These are phyloP conservation scores for Pichia terricola DNA, from an alignment of 1,139 yeast genomes.

Conservation along the genomic window DNA sequence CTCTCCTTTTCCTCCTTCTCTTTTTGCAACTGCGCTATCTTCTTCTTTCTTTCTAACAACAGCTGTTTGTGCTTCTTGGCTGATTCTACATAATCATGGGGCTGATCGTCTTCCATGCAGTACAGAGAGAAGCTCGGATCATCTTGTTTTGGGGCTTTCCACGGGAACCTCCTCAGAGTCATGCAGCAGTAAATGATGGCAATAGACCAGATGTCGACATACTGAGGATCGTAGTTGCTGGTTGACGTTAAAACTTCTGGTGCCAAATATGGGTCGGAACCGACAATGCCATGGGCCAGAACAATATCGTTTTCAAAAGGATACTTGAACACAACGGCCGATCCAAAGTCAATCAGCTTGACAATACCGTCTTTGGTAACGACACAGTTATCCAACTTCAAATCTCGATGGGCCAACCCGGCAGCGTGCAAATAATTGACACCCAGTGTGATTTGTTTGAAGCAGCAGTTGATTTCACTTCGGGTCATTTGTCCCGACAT, in stretches of 20 bases:
- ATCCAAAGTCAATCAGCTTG: slow-evolving; percentile 87
- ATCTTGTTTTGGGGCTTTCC: slow-evolving; percentile 88
- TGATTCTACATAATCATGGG: slow-evolving; percentile 33
- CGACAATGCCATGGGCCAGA: slow-evolving; percentile 84
- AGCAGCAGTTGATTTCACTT: slow-evolving; percentile 82
- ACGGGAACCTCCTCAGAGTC: slow-evolving; percentile 89
- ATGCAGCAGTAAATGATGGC: slow-evolving; percentile 92
- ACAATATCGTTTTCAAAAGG: slow-evolving; percentile 77
- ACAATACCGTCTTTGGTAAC: slow-evolving; percentile 78
- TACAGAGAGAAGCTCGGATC: slow-evolving; percentile 75
- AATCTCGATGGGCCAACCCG: slow-evolving; percentile 88
- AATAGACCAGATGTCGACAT: slow-evolving; percentile 91
- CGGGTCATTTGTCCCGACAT: slow-evolving; percentile 90
- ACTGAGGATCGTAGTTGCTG: slow-evolving; percentile 78
- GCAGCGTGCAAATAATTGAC: slow-evolving; percentile 75
- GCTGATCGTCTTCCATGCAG: slow-evolving; percentile 41
- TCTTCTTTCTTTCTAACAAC: slow-evolving; percentile 30
- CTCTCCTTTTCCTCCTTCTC: slow-evolving; percentile 11
- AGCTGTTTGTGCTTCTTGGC: slow-evolving; percentile 39
- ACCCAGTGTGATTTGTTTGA: slow-evolving; percentile 78
- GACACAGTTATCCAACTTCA: slow-evolving; percentile 90
- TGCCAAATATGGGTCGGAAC: slow-evolving; percentile 89
- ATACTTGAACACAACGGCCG: slow-evolving; percentile 86
- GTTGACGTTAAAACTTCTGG: slow-evolving; percentile 83
- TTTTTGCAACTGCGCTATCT: slow-evolving; percentile 20